These are phyloP conservation scores for Mitragyna speciosa DNA, from an alignment of 257 asterid species.

Conservation along the genomic window DNA sequence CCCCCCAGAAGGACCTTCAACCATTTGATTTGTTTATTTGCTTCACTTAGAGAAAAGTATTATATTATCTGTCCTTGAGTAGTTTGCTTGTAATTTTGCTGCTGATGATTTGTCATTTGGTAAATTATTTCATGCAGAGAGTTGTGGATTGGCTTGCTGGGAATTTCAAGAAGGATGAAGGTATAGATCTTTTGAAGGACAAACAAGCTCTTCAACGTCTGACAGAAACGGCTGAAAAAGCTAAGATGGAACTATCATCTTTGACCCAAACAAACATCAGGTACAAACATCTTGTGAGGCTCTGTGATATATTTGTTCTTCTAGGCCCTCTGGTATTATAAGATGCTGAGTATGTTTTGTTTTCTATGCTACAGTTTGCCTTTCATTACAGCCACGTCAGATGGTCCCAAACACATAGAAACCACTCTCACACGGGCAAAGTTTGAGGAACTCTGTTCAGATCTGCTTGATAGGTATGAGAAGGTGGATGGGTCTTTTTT, in stretches of 20 bases:
- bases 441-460: conserved; percentile 91
- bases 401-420: conserved; percentile 97
- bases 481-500: conserved; percentile 13
- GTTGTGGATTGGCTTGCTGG: conserved; percentile 91
- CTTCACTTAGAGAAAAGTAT: background rate
- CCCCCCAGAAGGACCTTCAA: background rate
- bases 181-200: conserved; percentile 89
- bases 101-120: background rate
- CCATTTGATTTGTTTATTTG: background rate
- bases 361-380: conserved; percentile 64
- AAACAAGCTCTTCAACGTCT: conserved; percentile 98
- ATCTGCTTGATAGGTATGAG: conserved; percentile 82
- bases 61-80: background rate
- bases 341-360: background rate
- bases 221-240: conserved; percentile 97
- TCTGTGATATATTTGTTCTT: background rate
- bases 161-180: conserved; percentile 81
- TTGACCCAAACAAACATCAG: conserved; percentile 88
- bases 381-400: conserved; percentile 97
- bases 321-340: background rate
- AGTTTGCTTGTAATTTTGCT: background rate
- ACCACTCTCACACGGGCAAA: conserved; percentile 89
- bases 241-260: conserved; percentile 95
- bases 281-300: conserved; percentile 26
- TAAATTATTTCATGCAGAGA: conserved; percentile 51